phyloP scores from a whole-genome alignment of 2,329 filamentous ascomycete genomes.

The Fusarium temperatum region DNA sequence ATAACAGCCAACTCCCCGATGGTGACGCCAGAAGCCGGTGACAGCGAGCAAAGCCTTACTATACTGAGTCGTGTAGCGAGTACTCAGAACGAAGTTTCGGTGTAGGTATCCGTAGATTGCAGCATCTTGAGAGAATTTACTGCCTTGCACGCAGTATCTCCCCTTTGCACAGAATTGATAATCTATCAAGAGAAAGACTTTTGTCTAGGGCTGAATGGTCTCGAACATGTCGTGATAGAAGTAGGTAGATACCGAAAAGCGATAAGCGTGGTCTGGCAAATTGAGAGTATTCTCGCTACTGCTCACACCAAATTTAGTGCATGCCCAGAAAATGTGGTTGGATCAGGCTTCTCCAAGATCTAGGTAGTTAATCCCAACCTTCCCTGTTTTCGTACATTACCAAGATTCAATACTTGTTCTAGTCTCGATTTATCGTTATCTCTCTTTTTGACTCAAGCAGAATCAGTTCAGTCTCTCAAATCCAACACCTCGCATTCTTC shows the following conservation, averaged over 20 bases:
- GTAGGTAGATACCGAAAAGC: neutral
- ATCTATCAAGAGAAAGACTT: neutral
- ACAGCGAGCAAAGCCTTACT: neutral
- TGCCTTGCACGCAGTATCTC: neutral
- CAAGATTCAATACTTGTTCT: neutral
- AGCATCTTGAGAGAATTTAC: neutral
- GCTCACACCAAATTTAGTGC: constrained; percentile 27
- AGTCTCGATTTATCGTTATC: neutral
- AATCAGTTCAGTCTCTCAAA: neutral
- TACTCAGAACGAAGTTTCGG: neutral
- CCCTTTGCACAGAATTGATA: neutral
- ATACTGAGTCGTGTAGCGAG: constrained; percentile 13
- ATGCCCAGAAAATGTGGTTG: constrained; percentile 28
- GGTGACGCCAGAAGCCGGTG: constrained; percentile 4
- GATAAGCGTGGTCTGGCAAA: constrained; percentile 11
- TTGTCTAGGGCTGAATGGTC: neutral
- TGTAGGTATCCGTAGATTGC: neutral
- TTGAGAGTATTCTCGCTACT: constrained; percentile 19
- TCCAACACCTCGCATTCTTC: neutral
- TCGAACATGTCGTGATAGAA: constrained; percentile 6
- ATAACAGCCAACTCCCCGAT: constrained; percentile 5
- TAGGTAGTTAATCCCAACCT: constrained; percentile 20
- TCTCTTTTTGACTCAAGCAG: neutral
- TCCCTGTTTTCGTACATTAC: constrained; percentile 11
- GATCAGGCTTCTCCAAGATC: constrained; percentile 7